phyloP scores from a whole-genome alignment of 257 asterid species.

The Plantago ovata region DNA sequence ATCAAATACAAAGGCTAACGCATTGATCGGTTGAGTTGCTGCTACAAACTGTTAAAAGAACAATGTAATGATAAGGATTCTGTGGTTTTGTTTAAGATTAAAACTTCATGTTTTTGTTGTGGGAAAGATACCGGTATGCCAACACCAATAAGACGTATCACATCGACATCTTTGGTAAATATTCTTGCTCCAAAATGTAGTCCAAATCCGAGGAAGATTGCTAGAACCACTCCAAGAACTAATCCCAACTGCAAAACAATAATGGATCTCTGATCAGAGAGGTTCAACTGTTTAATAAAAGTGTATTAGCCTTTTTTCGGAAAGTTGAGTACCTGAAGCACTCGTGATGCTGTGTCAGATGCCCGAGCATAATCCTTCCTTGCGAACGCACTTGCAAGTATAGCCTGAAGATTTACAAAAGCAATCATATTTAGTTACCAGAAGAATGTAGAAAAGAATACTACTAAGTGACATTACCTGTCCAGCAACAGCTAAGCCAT shows the following conservation, averaged over 20 bases:
- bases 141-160: constrained; percentile 46
- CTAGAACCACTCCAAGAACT: constrained; percentile 53
- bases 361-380: constrained; percentile 50
- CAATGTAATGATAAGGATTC: not conserved
- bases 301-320: not conserved
- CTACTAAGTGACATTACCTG: constrained; percentile 47
- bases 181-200: constrained; percentile 55
- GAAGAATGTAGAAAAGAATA: not conserved
- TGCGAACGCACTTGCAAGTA: constrained; percentile 72
- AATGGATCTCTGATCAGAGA: constrained; percentile 1
- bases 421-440: not conserved
- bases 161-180: constrained; percentile 53
- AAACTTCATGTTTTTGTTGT: not conserved
- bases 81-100: not conserved
- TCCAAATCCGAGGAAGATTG: constrained; percentile 54
- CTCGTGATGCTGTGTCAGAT: constrained; percentile 51
- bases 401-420: constrained; percentile 37
- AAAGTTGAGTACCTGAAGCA: constrained; percentile 42
- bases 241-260: constrained; percentile 53
- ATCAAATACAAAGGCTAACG: constrained; percentile 72
- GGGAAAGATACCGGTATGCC: constrained; percentile 57
- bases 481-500: constrained; percentile 84
- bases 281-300: not conserved
- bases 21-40: constrained; percentile 70
- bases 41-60: constrained; percentile 52